Evolutionary conservation across 2,329 filamentous ascomycete genomes (phyloP).

Genomic region (Lecanicillium sp.): DNA sequence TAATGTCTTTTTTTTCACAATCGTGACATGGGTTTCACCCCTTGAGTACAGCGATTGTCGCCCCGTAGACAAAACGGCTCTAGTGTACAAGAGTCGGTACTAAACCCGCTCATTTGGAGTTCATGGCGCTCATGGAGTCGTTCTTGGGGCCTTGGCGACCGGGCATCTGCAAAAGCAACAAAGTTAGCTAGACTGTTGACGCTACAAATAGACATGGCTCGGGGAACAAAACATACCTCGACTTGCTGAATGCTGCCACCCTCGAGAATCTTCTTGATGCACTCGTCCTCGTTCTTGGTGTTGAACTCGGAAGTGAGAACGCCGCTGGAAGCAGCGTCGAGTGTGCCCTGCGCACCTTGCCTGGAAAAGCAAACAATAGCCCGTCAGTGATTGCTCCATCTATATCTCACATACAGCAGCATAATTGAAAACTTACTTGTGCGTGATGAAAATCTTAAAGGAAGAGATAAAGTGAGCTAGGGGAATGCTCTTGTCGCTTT

Average conservation of each 20-base stretch:
- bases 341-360: slow-evolving; percentile 75
- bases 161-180: too few species aligned
- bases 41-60: not conserved
- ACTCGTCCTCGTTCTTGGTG: slow-evolving; percentile 68
- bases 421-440: slow-evolving; percentile 58
- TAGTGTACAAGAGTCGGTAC: too few species aligned
- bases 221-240: slow-evolving; percentile 31
- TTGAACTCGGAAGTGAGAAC: slow-evolving; percentile 82
- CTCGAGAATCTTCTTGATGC: slow-evolving; percentile 73
- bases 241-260: slow-evolving; percentile 60
- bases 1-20: too few species aligned
- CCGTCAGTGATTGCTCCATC: slow-evolving; percentile 7
- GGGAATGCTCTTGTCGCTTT: slow-evolving; percentile 67
- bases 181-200: too few species aligned
- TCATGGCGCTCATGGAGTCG: slow-evolving; percentile 38
- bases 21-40: too few species aligned
- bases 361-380: slow-evolving; percentile 33
- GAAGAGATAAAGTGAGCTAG: slow-evolving; percentile 77
- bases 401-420: not conserved
- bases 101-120: slow-evolving; percentile 27
- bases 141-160: slow-evolving; percentile 46
- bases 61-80: not conserved
- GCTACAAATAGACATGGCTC: too few species aligned
- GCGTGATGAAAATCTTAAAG: slow-evolving; percentile 84
- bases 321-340: slow-evolving; percentile 67